phyloP scores from a whole-genome alignment of 1,284 basidiomycete genomes.

The Marasmius tenuissimus region DNA sequence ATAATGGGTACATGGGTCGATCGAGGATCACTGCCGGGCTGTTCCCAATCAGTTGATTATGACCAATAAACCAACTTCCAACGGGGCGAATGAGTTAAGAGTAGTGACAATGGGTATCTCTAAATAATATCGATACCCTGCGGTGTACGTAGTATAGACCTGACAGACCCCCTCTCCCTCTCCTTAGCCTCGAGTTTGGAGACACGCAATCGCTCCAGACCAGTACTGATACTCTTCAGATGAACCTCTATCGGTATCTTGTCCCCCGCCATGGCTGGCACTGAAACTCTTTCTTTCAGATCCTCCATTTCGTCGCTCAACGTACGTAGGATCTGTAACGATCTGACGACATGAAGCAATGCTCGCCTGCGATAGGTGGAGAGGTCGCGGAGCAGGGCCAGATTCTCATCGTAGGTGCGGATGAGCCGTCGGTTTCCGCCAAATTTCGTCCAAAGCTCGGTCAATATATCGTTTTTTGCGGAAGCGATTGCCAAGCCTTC shows the following conservation, averaged over 20 bases:
- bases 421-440: slow-evolving; percentile 36
- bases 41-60: too few species aligned
- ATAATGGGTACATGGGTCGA: too few species aligned
- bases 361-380: slow-evolving; percentile 38
- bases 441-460: slow-evolving; percentile 41
- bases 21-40: too few species aligned
- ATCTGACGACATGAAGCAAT: slow-evolving; percentile 38
- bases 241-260: slow-evolving; percentile 26
- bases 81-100: too few species aligned
- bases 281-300: slow-evolving; percentile 37
- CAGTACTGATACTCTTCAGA: slow-evolving; percentile 39
- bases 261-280: slow-evolving; percentile 39
- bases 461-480: slow-evolving; percentile 36
- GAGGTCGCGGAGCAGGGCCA: slow-evolving; percentile 31
- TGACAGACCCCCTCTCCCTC: not conserved
- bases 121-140: too few species aligned
- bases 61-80: too few species aligned
- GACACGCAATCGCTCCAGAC: slow-evolving; percentile 39
- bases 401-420: slow-evolving; percentile 27
- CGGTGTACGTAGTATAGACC: too few species aligned
- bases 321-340: slow-evolving; percentile 35
- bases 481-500: slow-evolving; percentile 33
- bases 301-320: slow-evolving; percentile 47
- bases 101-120: too few species aligned
- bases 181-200: slow-evolving; percentile 29